phyloP scores from a whole-genome alignment of 2,329 filamentous ascomycete genomes.

The Alternaria triticimaculans region DNA sequence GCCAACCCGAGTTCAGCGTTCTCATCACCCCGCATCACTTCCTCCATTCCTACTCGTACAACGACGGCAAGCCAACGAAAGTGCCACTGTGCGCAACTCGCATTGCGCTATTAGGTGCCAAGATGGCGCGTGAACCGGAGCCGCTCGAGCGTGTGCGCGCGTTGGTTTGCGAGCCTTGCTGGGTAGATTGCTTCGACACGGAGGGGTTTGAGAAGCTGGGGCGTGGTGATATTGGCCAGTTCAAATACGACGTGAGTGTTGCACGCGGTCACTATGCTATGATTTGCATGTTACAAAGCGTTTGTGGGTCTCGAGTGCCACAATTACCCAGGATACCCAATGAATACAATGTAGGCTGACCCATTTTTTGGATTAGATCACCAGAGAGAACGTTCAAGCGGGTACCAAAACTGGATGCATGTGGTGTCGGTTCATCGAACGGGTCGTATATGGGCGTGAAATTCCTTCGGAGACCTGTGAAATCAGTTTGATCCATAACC shows the following conservation, averaged over 20 bases:
- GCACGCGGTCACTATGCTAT: background rate
- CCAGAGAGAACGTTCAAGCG: background rate
- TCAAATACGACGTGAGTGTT: background rate
- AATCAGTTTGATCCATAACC: rapidly evolving
- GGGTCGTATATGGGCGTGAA: rapidly evolving
- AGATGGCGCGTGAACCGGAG: background rate
- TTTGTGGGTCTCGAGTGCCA: rapidly evolving
- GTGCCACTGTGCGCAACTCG: rapidly evolving
- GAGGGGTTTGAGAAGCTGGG: background rate
- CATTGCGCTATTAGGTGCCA: rapidly evolving
- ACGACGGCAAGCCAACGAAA: rapidly evolving
- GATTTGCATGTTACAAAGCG: background rate
- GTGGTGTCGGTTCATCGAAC: background rate
- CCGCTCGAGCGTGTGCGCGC: background rate
- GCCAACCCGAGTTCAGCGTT: background rate
- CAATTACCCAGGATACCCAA: background rate
- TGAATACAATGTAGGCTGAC: background rate
- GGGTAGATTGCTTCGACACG: background rate
- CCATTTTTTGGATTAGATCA: rapidly evolving
- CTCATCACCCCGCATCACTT: background rate
- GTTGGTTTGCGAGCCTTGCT: background rate
- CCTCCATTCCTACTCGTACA: too few relatives aligned
- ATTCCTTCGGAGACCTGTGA: rapidly evolving
- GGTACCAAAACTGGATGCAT: background rate
- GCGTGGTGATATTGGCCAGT: background rate